Evolutionary conservation across 345 rosid species (phyloP), one percentile per base, ranked within the genome.

Genomic region (Lumnitzera racemosa): DNA sequence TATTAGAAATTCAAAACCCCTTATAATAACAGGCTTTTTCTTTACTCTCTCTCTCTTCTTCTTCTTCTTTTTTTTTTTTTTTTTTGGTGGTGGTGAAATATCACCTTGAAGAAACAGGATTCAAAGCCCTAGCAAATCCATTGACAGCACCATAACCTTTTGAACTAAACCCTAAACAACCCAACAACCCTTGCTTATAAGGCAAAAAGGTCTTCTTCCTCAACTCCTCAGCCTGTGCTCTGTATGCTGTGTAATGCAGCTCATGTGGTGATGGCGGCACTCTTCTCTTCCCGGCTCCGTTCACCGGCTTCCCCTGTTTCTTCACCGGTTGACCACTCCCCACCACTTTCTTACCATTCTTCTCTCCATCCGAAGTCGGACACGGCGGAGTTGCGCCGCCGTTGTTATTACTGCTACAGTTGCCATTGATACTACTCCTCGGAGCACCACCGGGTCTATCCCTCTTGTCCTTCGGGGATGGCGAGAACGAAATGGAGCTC

Each of bases 161-260:
- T 2, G 99, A 94, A 68, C 92, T 94, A 55, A 94, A 94, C 49
- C 99, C 97, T 69, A 94, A 63, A 69, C 99, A 94, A 1, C 99
- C 99, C n/a, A 94, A 81, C 60, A 94, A 65, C 0, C 99, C 97
- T 72, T 94, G 96, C 58, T 91, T 80, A 70, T 94, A 94, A 27
- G 99, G 99, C 75, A 94, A 80, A 63, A 77, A 90, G 0, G 99
- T 94, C 77, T 79, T 90, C 86, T 86, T 94, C 83, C 83, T 94
- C 97, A 94, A 73, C 78, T 90, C 99, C 72, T 90, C 97, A 13
- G 96, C 91, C 43, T 94, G 99, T 25, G 97, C 97, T 78, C 91
- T 81, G 55, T 84, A 86, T 10, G 87, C 77, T 8, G 90, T 90
- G 79, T 94, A 94, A 76, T 90, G 99, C 50, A 94, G 25, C 78